Conservation (phyloP, 352 stramenopile genomes). For the Globisporangium barbulae region DNA sequence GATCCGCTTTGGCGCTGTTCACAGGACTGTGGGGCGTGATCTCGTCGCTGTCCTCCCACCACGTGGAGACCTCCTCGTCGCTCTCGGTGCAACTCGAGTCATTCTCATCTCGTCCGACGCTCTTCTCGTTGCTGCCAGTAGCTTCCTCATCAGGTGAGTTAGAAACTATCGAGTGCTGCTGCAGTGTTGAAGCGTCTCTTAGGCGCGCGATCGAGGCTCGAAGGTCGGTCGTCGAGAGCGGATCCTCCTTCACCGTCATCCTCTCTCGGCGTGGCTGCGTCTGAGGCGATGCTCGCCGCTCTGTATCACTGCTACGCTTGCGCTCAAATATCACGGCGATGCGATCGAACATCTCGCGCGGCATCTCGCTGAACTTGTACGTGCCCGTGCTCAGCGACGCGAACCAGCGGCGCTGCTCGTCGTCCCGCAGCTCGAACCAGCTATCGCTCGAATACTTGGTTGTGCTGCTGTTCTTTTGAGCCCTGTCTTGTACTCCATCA, state of each 20-base stretch:
- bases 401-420: slow-evolving; percentile 9
- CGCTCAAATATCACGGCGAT: background rate
- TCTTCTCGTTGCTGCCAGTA: background rate
- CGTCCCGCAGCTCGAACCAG: background rate
- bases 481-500: background rate
- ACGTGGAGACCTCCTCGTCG: background rate
- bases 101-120: background rate
- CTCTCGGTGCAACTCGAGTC: background rate
- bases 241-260: background rate
- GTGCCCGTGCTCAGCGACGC: background rate
- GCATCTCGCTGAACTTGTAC: background rate
- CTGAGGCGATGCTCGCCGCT: background rate
- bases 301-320: background rate
- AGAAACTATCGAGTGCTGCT: background rate
- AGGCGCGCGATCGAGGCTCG: background rate
- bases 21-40: background rate
- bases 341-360: background rate
- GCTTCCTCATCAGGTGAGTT: background rate
- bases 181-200: background rate
- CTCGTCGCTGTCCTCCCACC: background rate
- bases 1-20: background rate
- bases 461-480: background rate
- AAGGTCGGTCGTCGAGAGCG: background rate
- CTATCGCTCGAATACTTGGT: slow-evolving; percentile 1
- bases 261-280: background rate